Conservation (phyloP, 2,329 filamentous ascomycete genomes). For the Periconia sp. region DNA sequence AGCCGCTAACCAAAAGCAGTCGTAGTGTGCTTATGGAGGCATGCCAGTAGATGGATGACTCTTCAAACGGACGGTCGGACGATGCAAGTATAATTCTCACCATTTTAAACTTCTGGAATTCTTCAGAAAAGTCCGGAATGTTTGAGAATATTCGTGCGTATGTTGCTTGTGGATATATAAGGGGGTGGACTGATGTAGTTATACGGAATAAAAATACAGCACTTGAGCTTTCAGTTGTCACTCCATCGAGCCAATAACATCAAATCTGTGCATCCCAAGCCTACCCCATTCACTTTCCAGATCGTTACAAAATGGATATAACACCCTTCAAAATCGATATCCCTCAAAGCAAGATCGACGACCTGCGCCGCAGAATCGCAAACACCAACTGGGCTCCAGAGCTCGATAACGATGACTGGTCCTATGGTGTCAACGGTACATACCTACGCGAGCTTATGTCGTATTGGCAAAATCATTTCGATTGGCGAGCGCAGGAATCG, state of each 20-base stretch:
- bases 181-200: no score
- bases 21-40: no score
- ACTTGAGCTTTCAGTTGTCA: no score
- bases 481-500: conserved; percentile 6
- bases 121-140: no score
- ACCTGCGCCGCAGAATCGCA: conserved; percentile 2
- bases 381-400: conserved; percentile 10
- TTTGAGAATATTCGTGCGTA: no score
- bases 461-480: conserved; percentile 3
- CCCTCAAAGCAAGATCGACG: conserved; percentile 8
- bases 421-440: conserved; percentile 5
- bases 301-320: conserved; percentile 3
- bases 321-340: conserved; percentile 7
- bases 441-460: conserved; percentile 4
- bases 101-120: no score
- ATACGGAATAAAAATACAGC: no score
- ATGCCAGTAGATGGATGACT: no score
- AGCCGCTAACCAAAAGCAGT: no score
- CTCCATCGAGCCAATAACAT: not conserved
- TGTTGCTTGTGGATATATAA: no score
- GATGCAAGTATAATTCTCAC: no score
- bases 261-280: not conserved
- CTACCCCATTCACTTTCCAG: not conserved
- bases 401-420: conserved; percentile 9
- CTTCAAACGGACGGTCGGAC: no score